Base-by-base conservation (phyloP, 2,329 filamentous ascomycete genomes). In the Tolypocladium ovalisporum region DNA sequence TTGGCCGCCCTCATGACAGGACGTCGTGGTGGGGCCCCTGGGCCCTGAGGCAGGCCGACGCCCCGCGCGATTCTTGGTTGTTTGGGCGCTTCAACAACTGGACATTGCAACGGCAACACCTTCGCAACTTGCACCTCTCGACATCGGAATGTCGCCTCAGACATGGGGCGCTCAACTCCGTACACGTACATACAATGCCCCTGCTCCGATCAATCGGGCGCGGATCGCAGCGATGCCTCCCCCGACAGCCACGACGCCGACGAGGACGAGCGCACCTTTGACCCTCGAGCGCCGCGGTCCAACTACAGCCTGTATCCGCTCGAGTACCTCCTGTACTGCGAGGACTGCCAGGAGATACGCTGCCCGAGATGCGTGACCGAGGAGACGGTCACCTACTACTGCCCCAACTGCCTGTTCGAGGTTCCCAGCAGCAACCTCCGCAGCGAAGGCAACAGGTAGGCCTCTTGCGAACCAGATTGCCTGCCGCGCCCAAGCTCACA, bases 311-410 rank as follows among this genome's bases (percentile, higher is more conserved):
- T 99, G 36, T 97, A 93, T 68, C 93, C 94, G 1, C 85, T 97
- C 51, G 93, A 97, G 68, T 87, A 97, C 69, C 82, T 99, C 32
- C 81, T 97, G 44, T 99, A 96, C 76, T 99, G 94, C 76, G 93
- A 96, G 69, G 94, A 97, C 70, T 99, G 94, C 71, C 90, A 96
- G 70, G 88, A 96, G 72, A 96, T 97, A 61, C 88, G 94, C 64
- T 99, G 94, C 70, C 89, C 90, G 7, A 81, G 91, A 74, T 99
- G 94, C 68, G 89, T 95, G 56, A 83, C 87, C 53, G 94, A 99
- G 69, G 94, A 99, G 74, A 91, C 96, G 57, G 86, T 96, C 53
- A 94, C 90, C 56, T 97, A 91, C 79, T 99, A 90, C 73, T 99
- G 94, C 67, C 94, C 94, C 6, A 93, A 85, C 70, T 99, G 94